phyloP scores from a whole-genome alignment of 2,329 filamentous ascomycete species.

The Dactylellina leptospora region DNA sequence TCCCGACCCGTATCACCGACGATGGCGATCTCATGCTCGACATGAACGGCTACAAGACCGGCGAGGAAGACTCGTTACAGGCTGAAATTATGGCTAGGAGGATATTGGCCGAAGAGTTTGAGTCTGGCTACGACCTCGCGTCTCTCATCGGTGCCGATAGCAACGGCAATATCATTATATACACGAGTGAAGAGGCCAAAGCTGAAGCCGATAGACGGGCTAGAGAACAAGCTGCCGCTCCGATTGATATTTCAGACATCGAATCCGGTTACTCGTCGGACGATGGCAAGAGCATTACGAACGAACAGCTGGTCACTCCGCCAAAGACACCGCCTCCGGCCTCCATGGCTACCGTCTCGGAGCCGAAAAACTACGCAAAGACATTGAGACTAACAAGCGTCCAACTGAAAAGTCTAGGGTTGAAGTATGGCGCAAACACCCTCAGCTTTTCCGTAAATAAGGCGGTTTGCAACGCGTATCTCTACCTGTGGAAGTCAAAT shows the following conservation, averaged over 20 bases:
- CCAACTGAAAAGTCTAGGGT: constrained; percentile 83
- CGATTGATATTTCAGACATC: constrained; percentile 78
- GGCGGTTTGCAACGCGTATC: constrained; percentile 87
- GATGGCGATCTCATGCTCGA: constrained; percentile 95
- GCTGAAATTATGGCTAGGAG: constrained; percentile 94
- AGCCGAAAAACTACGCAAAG: constrained; percentile 89
- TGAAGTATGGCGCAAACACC: constrained; percentile 85
- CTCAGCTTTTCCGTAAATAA: constrained; percentile 98
- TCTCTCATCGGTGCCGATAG: constrained; percentile 94
- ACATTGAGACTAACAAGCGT: constrained; percentile 94
- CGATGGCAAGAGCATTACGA: constrained; percentile 71
- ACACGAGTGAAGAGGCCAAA: constrained; percentile 96
- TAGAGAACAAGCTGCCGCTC: constrained; percentile 62
- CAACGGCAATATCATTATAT: constrained; percentile 98
- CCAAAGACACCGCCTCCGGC: constrained; percentile 47
- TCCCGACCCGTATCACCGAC: constrained; percentile 90
- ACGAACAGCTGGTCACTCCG: constrained; percentile 69
- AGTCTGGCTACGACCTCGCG: constrained; percentile 95
- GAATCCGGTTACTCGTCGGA: constrained; percentile 97
- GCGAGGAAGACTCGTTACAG: constrained; percentile 87
- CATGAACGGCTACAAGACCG: constrained; percentile 96
- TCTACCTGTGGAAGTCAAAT: constrained; percentile 93
- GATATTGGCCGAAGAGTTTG: constrained; percentile 88
- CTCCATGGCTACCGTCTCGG: constrained; percentile 2
- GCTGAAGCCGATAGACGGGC: constrained; percentile 64